Conservation (phyloP, 2,329 filamentous ascomycete species). For the Penicillium aurantiogriseum region DNA sequence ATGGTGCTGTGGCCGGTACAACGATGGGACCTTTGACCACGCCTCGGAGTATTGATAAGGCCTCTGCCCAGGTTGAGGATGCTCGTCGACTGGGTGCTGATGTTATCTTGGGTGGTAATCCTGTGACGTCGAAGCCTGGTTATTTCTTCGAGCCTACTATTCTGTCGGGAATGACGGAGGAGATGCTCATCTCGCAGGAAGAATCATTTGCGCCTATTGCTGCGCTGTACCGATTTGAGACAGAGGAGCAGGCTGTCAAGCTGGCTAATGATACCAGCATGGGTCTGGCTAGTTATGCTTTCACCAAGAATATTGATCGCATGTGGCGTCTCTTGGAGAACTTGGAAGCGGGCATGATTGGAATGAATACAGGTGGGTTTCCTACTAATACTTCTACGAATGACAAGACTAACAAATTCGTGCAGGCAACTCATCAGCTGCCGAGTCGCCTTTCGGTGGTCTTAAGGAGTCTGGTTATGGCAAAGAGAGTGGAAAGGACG, state of each 20-base stretch:
- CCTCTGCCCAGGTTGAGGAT: constrained; percentile 60
- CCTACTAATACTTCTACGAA: too few relatives aligned
- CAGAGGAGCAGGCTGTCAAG: constrained; percentile 62
- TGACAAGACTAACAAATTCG: not conserved
- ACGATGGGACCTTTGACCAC: constrained; percentile 63
- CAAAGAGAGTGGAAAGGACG: constrained; percentile 66
- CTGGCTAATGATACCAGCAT: constrained; percentile 63
- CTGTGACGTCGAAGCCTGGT: constrained; percentile 52
- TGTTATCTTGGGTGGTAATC: constrained; percentile 59
- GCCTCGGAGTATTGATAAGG: constrained; percentile 56
- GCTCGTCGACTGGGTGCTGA: constrained; percentile 63
- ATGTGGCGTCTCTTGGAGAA: constrained; percentile 66
- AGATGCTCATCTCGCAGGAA: constrained; percentile 59
- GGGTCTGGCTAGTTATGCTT: constrained; percentile 66
- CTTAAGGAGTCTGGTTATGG: constrained; percentile 68
- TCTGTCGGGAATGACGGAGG: constrained; percentile 56
- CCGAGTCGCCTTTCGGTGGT: constrained; percentile 65
- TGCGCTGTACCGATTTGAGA: constrained; percentile 64
- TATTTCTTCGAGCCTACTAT: constrained; percentile 72
- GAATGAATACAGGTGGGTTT: constrained; percentile 58
- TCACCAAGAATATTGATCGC: constrained; percentile 66
- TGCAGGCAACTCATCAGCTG: constrained; percentile 61
- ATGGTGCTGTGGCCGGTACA: constrained; percentile 54
- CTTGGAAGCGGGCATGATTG: constrained; percentile 68
- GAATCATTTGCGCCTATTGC: constrained; percentile 66